phyloP scores from a whole-genome alignment of 2,329 filamentous ascomycete species.

The Calonectria pseudoreteaudii region DNA sequence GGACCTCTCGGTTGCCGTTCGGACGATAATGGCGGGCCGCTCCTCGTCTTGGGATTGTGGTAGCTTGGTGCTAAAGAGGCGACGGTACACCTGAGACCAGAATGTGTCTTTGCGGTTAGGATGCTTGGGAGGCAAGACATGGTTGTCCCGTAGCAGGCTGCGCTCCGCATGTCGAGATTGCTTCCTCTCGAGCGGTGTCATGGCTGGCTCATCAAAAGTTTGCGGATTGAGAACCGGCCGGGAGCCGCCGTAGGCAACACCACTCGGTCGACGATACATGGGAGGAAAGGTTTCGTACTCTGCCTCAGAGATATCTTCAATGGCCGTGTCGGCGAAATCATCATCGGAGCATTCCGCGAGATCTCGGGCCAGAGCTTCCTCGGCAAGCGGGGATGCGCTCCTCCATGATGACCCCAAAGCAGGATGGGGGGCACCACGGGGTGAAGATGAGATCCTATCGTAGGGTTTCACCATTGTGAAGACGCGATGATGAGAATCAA shows the following conservation, averaged over 20 bases:
- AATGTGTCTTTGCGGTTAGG: conserved; percentile 49
- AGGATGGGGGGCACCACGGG: conserved; percentile 36
- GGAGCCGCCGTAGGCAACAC: conserved; percentile 78
- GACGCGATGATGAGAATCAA: conserved; percentile 12
- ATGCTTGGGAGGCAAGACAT: conserved; percentile 73
- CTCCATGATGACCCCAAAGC: conserved; percentile 61
- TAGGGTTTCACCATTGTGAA: conserved; percentile 22
- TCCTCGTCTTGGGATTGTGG: conserved; percentile 51
- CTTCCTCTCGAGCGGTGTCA: conserved; percentile 67
- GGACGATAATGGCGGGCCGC: conserved; percentile 49
- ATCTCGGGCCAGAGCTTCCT: conserved; percentile 74
- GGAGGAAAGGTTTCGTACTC: conserved; percentile 57
- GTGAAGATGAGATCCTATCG: conserved; percentile 27
- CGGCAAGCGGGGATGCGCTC: conserved; percentile 73
- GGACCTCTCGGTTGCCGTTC: conserved; percentile 54
- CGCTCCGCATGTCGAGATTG: conserved; percentile 69
- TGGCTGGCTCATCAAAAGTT: conserved; percentile 56
- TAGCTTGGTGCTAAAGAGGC: conserved; percentile 68
- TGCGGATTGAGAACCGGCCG: conserved; percentile 76
- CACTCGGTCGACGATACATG: conserved; percentile 81
- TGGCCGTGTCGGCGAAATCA: conserved; percentile 53
- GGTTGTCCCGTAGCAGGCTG: conserved; percentile 73
- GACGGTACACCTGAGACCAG: conserved; percentile 56
- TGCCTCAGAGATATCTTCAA: conserved; percentile 46
- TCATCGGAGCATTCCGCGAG: conserved; percentile 73